phyloP scores from a whole-genome alignment of 2,329 filamentous ascomycete genomes.

The Amesomyces nigricolor region DNA sequence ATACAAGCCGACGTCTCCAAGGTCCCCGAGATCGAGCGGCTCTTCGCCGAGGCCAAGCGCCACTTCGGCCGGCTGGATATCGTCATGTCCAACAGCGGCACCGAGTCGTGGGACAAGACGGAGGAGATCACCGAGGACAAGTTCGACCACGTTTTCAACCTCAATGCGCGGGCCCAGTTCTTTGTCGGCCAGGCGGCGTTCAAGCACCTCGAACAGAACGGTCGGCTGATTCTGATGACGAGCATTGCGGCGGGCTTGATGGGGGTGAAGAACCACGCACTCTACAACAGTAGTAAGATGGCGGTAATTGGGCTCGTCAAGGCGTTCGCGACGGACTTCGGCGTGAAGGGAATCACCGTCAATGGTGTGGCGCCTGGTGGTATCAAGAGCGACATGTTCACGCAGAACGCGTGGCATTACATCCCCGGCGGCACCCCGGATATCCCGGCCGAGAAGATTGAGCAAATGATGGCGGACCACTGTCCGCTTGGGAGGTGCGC shows the following conservation, averaged over 20 bases:
- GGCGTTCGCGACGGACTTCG: constrained; percentile 66
- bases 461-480: constrained; percentile 48
- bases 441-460: constrained; percentile 49
- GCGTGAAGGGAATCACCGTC: constrained; percentile 61
- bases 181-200: constrained; percentile 72
- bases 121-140: constrained; percentile 64
- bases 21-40: constrained; percentile 28
- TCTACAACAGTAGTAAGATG: constrained; percentile 68
- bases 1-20: constrained; percentile 38
- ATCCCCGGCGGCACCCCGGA: constrained; percentile 50
- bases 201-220: constrained; percentile 63
- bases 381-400: constrained; percentile 74
- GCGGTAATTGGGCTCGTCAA: constrained; percentile 69
- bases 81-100: constrained; percentile 64
- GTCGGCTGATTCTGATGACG: constrained; percentile 66
- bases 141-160: constrained; percentile 65
- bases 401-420: constrained; percentile 62
- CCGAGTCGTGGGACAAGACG: constrained; percentile 63
- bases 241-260: constrained; percentile 62
- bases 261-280: constrained; percentile 62
- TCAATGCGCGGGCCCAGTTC: constrained; percentile 68
- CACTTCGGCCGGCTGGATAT: constrained; percentile 60
- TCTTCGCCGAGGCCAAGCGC: constrained; percentile 46
- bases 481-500: constrained; percentile 57
- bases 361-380: constrained; percentile 68